Evolutionary conservation across 768 basidiomycete genomes (phyloP).

Genomic region (Mycena haematopus): DNA sequence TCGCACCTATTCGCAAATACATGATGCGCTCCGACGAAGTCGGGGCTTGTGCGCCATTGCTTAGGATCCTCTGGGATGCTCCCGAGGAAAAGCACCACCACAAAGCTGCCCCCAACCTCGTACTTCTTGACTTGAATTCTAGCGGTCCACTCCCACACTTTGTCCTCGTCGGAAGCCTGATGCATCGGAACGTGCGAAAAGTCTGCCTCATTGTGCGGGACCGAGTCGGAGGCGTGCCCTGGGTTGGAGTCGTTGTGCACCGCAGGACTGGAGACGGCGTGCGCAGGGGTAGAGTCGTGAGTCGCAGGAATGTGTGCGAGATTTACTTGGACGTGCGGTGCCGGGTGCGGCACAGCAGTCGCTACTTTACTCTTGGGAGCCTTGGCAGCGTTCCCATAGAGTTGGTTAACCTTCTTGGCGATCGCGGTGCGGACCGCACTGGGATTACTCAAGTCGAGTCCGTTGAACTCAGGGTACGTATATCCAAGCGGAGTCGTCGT

Average conservation of each 20-base stretch:
- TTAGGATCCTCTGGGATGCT: slow-evolving; percentile 42
- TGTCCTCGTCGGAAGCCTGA: neutral
- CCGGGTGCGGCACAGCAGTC: neutral
- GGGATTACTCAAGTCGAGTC: slow-evolving; percentile 39
- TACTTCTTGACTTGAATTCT: slow-evolving; percentile 50
- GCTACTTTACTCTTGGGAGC: neutral
- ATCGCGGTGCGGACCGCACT: slow-evolving; percentile 41
- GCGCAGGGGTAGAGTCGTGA: neutral
- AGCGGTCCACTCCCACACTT: slow-evolving; percentile 49
- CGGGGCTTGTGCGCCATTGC: slow-evolving; percentile 43
- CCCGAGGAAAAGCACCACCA: slow-evolving; percentile 56
- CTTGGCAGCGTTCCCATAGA: slow-evolving; percentile 38
- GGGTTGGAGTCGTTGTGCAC: neutral
- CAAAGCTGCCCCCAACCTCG: slow-evolving; percentile 50
- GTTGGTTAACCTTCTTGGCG: slow-evolving; percentile 39
- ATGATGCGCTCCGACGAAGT: slow-evolving; percentile 51
- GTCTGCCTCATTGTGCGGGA: neutral
- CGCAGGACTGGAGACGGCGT: too few relatives aligned
- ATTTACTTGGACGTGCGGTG: slow-evolving; percentile 1
- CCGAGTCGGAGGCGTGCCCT: neutral
- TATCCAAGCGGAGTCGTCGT: slow-evolving; percentile 47
- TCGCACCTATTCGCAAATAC: slow-evolving; percentile 47
- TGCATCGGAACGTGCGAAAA: neutral
- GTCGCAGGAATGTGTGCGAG: neutral
- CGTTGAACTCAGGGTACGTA: slow-evolving; percentile 59